A percentile compares a stretch with the other conserved stretches of the same genome.
Conservation (phyloP, 257 asterid species). For the Primulina tabacum region DNA sequence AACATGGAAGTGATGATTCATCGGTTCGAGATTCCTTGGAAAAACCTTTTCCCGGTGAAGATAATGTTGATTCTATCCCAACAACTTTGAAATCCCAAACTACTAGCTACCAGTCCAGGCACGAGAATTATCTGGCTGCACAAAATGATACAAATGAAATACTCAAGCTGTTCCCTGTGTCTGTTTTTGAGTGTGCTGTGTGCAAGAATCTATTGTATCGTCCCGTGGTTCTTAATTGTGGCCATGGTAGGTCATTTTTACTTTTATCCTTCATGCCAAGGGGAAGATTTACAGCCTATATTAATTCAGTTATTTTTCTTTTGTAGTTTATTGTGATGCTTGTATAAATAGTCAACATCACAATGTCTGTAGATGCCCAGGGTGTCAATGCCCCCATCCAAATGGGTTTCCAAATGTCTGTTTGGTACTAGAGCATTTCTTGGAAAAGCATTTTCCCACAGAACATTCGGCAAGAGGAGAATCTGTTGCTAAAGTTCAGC, state of each 20-base stretch:
- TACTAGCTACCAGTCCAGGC: conserved; percentile 15
- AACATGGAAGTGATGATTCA: conserved; percentile 19
- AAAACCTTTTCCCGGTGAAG: conserved; percentile 19
- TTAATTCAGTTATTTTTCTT: conserved; percentile 23
- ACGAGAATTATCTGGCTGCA: conserved; percentile 15
- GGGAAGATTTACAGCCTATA: conserved; percentile 5
- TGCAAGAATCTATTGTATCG: conserved; percentile 57
- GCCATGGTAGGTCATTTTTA: conserved; percentile 49
- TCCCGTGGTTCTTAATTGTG: conserved; percentile 76
- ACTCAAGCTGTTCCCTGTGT: conserved; percentile 29
- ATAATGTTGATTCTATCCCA: conserved; percentile 11
- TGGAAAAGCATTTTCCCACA: conserved; percentile 48
- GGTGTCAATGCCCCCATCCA: conserved; percentile 58
- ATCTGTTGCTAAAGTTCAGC: conserved; percentile 27
- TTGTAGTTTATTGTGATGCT: conserved; percentile 63
- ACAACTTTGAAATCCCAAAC: conserved; percentile 26
- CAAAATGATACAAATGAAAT: conserved; percentile 24
- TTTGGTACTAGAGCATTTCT: conserved; percentile 60
- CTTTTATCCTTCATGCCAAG: conserved; percentile 1
- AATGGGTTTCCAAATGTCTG: conserved; percentile 58
- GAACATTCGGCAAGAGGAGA: conserved; percentile 48
- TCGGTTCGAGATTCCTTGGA: conserved; percentile 19
- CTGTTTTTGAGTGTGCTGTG: conserved; percentile 46
- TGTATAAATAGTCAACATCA: conserved; percentile 42
- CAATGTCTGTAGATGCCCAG: conserved; percentile 49